Conservation (phyloP, 139 green algal genomes). For the Chlorella sorokiniana region DNA sequence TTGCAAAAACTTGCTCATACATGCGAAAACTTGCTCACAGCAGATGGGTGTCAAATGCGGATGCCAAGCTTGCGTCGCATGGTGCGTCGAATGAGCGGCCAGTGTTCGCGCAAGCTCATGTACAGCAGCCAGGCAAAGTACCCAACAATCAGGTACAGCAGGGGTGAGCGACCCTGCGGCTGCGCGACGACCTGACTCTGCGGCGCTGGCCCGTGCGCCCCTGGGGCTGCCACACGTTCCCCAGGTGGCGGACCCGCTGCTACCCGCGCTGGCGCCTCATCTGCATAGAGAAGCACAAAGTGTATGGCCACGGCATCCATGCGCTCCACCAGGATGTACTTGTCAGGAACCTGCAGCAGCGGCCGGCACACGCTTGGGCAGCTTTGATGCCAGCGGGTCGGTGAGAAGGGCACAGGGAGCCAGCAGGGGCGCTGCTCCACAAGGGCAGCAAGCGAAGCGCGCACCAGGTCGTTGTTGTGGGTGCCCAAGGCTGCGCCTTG, state of each 20-base stretch:
- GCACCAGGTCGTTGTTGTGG: constrained; percentile 9
- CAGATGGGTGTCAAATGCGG: neutral
- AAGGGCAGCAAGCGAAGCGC: too few relatives aligned
- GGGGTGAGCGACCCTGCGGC: neutral
- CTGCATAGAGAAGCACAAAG: constrained; percentile 14
- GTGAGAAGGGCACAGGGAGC: neutral
- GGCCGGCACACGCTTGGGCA: too few relatives aligned
- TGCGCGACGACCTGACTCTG: neutral
- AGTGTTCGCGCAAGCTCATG: neutral
- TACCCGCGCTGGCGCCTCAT: neutral
- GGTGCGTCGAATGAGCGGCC: neutral
- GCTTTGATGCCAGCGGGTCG: too few relatives aligned
- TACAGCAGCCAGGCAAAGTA: neutral
- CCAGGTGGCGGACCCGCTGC: neutral
- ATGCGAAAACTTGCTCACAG: neutral
- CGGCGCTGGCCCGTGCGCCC: neutral
- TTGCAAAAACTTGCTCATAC: neutral
- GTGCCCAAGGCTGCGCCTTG: neutral
- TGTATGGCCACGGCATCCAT: constrained; percentile 14
- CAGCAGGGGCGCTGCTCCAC: neutral
- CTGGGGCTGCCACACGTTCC: neutral
- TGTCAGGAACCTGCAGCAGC: constrained; percentile 30
- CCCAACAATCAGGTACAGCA: neutral
- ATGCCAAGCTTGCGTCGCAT: constrained; percentile 14
- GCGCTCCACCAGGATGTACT: constrained; percentile 10